Conservation (phyloP, 2,329 filamentous ascomycete species). For the Colletotrichum filicis region DNA sequence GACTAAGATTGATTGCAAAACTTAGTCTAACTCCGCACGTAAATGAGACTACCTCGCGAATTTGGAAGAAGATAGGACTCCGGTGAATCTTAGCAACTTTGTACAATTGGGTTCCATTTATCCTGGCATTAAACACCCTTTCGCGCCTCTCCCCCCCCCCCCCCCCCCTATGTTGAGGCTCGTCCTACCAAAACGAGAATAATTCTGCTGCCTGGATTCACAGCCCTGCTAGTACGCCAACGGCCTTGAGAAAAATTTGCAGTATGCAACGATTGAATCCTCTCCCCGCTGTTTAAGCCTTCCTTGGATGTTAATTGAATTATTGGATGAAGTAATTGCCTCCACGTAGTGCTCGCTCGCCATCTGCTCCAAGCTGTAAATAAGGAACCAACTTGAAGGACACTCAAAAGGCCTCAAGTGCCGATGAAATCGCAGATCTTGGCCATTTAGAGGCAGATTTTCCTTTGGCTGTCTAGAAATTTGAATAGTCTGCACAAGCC, state of each 20-base stretch:
- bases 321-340: background rate
- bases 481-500: no score
- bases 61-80: background rate
- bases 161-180: background rate
- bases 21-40: no score
- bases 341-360: background rate
- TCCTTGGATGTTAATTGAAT: rapidly evolving
- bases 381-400: background rate
- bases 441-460: background rate
- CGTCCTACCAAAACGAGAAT: background rate
- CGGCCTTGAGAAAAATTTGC: background rate
- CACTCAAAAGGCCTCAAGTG: background rate
- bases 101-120: background rate
- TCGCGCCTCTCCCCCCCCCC: no score
- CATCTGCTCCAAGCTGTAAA: background rate
- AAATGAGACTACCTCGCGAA: background rate
- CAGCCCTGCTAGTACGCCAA: background rate
- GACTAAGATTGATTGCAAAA: background rate
- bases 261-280: background rate
- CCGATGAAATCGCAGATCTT: background rate
- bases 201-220: background rate
- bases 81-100: background rate
- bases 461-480: no score
- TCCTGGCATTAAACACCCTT: background rate
- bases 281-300: background rate